These are phyloP conservation scores for Aspergillus quadricinctus DNA, from an alignment of 2,329 filamentous ascomycete genomes.

Conservation along the genomic window DNA sequence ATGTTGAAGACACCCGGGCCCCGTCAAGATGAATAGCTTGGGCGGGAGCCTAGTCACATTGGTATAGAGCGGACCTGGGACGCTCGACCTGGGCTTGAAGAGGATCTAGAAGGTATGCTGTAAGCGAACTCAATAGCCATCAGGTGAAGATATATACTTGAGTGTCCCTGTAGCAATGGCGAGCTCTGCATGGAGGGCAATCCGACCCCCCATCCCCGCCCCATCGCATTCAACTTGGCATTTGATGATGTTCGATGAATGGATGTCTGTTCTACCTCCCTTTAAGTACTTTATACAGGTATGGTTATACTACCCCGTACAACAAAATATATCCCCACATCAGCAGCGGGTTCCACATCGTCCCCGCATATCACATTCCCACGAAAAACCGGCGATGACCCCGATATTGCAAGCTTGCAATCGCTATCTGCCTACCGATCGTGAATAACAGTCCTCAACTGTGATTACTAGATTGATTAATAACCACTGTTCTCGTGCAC, in stretches of 20 bases:
- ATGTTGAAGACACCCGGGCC: constrained; percentile 37
- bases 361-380: background rate
- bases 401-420: background rate
- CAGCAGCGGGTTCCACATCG: background rate
- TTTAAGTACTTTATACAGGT: too few species aligned
- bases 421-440: too few species aligned
- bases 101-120: background rate
- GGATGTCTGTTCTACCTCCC: too few species aligned
- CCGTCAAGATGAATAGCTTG: constrained; percentile 6
- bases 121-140: background rate
- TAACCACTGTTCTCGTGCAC: background rate
- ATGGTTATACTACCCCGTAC: background rate
- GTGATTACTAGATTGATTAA: too few species aligned
- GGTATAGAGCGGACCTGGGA: constrained; percentile 6
- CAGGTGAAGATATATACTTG: background rate
- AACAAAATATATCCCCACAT: background rate
- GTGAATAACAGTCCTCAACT: too few species aligned
- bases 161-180: too few species aligned
- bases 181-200: too few species aligned
- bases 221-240: too few species aligned
- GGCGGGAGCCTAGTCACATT: constrained; percentile 2
- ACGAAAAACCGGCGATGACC: background rate
- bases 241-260: too few species aligned
- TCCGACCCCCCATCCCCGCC: too few species aligned
- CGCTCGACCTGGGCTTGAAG: background rate